Evolutionary conservation across 2,329 filamentous ascomycete species (phyloP), one percentile per base, ranked within the genome.

Genomic region (Monosporascus sp.): DNA sequence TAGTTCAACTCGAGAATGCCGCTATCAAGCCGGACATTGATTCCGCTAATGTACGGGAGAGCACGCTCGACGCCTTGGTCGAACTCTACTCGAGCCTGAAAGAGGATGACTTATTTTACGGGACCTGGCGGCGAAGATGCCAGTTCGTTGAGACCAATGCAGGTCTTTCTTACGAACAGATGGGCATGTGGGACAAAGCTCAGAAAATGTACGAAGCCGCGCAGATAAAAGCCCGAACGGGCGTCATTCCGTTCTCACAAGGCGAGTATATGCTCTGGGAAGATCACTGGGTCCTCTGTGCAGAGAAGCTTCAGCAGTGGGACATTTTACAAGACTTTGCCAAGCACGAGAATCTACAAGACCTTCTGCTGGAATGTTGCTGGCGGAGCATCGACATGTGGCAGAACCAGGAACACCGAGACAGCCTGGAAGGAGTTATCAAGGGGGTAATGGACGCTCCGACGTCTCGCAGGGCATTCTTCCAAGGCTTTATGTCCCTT

Each of bases 251-350:
- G 0, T 97, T 97, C 70, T 96, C 93, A 1, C 89, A 95, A 63
- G 91, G 87, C 35, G 94, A 99, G 71, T 99, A 99, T 72, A 97
- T 96, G 83, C 81, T 99, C 1, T 99, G 94, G 94, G 94, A 99
- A 72, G 94, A 99, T 67, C 95, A 99, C 64, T 99, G 94, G 94
- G 87, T 99, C 43, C 81, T 97, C 49, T 99, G 94, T 69, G 94
- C 93, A 0, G 91, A 97, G 73, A 99, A 99, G 73, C 79, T 99
- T 46, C 95, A 99, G 70, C 95, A 99, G 67, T 99, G 94, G 94
- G 94, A 99, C 64, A 93, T 99, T 53, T 73, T 99, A 36, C 90
- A 91, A 57, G 95, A 99, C 63, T 97, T 97, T 66, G 92, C 94
- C 4, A 99, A 99, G 72, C 94, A 99, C 65, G 95, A 99, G 68